Evolutionary conservation across 2,329 filamentous ascomycete species (phyloP).

Genomic region (Colletotrichum sublineola): DNA sequence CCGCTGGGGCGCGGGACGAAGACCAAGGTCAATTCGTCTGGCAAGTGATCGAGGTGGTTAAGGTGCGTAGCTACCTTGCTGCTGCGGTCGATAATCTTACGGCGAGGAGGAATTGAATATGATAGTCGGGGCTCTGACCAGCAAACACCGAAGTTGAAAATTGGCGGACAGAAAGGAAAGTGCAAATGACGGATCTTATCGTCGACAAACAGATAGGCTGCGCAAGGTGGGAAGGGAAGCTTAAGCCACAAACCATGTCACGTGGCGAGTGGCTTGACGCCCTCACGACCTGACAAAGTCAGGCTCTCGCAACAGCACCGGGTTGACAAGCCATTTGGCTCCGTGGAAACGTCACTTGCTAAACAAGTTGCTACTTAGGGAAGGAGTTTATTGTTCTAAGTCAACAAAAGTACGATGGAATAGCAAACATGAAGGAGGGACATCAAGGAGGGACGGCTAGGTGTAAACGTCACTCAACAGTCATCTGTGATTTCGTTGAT

Average conservation of each 20-base stretch:
- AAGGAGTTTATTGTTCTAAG: not conserved
- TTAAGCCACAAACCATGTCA: not conserved
- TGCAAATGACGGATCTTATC: slow-evolving; percentile 3
- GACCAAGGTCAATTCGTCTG: not conserved
- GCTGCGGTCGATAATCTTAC: not conserved
- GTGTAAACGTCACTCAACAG: not conserved
- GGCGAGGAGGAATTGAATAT: not conserved
- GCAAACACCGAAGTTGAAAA: not conserved
- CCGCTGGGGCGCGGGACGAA: too few species aligned
- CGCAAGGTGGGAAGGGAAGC: not conserved
- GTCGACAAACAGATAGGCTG: not conserved
- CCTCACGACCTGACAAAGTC: not conserved
- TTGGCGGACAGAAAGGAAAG: not conserved
- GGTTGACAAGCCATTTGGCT: not conserved
- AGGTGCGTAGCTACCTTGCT: not conserved
- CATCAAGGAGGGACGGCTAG: too few species aligned
- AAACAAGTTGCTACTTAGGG: not conserved
- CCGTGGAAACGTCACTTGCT: not conserved
- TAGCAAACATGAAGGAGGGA: not conserved
- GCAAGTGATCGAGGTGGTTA: not conserved
- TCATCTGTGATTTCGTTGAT: not conserved
- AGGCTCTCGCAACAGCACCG: not conserved
- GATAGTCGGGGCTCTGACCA: not conserved
- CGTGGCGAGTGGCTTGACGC: slow-evolving; percentile 2
- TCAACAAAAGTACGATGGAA: not conserved